Evolutionary conservation across 495 filamentous ascomycete genomes (phyloP), one percentile per base, ranked within the genome.

Genomic region (Penicillium paradoxum): DNA sequence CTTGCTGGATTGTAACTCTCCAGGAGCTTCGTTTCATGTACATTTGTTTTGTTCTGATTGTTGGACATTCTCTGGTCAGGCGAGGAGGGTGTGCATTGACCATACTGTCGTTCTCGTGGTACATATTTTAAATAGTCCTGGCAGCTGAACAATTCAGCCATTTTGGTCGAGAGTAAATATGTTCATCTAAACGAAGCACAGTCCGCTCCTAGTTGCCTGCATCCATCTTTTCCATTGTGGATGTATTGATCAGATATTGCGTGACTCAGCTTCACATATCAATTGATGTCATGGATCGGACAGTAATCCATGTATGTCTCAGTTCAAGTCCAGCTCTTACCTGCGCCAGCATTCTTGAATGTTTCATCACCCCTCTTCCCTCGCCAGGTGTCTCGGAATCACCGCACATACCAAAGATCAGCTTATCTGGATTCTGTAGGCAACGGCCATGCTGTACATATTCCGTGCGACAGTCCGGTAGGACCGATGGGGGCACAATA

Each of bases 41-140:
- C 30, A 62, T 65, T 44, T 30, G 59, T 59, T 40, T 30, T 47
- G 51, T 51, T 49, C 49, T 30, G 38, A 41, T 44, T 51, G 25
- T 51, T 53, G 50, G 32, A 45, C 50, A 45, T 43, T 13, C 29
- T 51, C 38, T 19, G 25, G 13, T 54, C 43, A 36, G 51, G 53
- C 24, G 18, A n/a, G 45, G 51, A 42, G 34, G 14, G 45, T 44
- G 40, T 53, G 51, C 53, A 47, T 54, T 60, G 50, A 54, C 54
- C 22, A 55, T 58, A 59, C 39, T 66, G 47, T 49, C 45, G 15
- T 60, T 59, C 55, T 51, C 55, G 54, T 60, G 51, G 53, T 40
- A 43, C 58, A 51, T 55, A 51, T 55, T 39, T 49, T 49, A 45
- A 55, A 60, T 56, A 47, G 54, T 53, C 51, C 45, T 59, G 57